These are phyloP conservation scores for Beauveria rudraprayagi DNA, from an alignment of 2,329 filamentous ascomycete species.

Conservation along the genomic window DNA sequence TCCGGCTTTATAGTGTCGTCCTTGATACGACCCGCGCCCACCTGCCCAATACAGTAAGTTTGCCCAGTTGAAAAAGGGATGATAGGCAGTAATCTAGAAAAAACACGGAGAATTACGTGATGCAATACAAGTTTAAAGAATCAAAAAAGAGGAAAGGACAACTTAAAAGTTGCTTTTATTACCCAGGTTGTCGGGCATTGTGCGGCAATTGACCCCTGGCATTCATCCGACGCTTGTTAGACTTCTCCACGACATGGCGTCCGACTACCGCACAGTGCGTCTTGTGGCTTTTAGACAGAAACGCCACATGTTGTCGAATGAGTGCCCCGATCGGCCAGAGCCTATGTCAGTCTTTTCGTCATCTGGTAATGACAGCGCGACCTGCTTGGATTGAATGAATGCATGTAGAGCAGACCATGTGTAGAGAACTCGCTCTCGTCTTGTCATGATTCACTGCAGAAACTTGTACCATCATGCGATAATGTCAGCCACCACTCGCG, in stretches of 20 bases:
- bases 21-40: background rate
- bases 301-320: background rate
- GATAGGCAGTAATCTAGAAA: background rate
- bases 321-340: background rate
- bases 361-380: background rate
- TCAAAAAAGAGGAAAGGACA: too few species aligned
- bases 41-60: constrained; percentile 9
- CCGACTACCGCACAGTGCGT: background rate
- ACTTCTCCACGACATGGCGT: background rate
- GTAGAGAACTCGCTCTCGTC: background rate
- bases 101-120: background rate
- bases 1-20: constrained; percentile 1
- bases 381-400: too few species aligned
- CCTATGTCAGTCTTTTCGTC: background rate
- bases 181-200: background rate
- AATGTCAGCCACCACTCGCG: background rate
- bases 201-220: background rate
- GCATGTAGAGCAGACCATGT: background rate
- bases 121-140: background rate
- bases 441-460: background rate
- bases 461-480: background rate
- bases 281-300: background rate
- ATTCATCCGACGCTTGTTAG: background rate
- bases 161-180: too few species aligned
- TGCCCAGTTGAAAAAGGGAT: background rate